Evolutionary conservation across 2,329 filamentous ascomycete genomes (phyloP).

Genomic region (Botrytis paeoniae): DNA sequence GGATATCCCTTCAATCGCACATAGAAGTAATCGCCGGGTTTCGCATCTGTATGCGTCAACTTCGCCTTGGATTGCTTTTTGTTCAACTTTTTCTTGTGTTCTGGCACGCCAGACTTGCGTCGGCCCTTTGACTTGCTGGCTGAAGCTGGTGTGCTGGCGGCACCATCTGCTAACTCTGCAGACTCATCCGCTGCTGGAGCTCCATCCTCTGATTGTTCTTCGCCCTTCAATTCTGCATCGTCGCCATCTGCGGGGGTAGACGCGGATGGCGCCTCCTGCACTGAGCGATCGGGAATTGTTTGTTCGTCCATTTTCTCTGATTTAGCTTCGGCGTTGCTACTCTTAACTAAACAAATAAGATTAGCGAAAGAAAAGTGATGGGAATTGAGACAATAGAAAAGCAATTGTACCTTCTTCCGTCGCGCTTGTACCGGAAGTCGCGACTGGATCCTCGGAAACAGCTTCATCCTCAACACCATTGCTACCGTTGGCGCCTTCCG

Average conservation of each 20-base stretch:
- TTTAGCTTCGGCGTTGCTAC: constrained; percentile 17
- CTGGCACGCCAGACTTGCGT: constrained; percentile 72
- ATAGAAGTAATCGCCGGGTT: constrained; percentile 89
- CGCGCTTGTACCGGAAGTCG: constrained; percentile 27
- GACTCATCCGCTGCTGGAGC: constrained; percentile 32
- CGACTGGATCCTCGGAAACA: constrained; percentile 29
- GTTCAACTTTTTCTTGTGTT: constrained; percentile 75
- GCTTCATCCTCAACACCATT: constrained; percentile 23
- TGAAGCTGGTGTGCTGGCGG: constrained; percentile 42
- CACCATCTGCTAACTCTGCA: constrained; percentile 36
- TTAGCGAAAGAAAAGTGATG: constrained; percentile 26
- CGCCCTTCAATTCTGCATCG: constrained; percentile 39
- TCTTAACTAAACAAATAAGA: constrained; percentile 27
- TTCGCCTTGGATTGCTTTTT: constrained; percentile 78
- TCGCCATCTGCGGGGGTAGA: constrained; percentile 27
- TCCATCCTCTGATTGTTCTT: constrained; percentile 35
- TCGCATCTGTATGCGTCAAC: constrained; percentile 70
- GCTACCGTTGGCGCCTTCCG: constrained; percentile 25
- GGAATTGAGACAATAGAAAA: constrained; percentile 19
- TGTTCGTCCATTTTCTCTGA: constrained; percentile 29
- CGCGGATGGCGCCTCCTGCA: constrained; percentile 25
- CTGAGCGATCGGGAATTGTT: constrained; percentile 21
- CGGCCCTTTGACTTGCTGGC: constrained; percentile 50
- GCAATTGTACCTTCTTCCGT: constrained; percentile 28
- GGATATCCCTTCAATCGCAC: constrained; percentile 93